phyloP scores from a whole-genome alignment of 176 grass and related monocot genomes.

The Olyra latifolia region DNA sequence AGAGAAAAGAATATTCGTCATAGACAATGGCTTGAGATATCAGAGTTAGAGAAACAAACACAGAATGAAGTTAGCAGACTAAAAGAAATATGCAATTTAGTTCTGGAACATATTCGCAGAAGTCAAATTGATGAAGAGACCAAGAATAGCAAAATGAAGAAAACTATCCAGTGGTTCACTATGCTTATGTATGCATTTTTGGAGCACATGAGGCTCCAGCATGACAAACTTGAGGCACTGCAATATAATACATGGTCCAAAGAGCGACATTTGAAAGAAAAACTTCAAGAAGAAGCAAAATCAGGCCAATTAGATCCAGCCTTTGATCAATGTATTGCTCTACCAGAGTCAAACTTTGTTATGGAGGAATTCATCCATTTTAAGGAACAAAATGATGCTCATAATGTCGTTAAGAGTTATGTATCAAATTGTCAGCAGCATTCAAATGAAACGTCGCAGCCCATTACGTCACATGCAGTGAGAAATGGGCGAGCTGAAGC shows the following conservation, averaged over 20 bases:
- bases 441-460: conserved; percentile 16
- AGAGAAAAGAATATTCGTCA: conserved; percentile 46
- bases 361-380: conserved; percentile 57
- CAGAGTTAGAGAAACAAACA: conserved; percentile 39
- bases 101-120: conserved; percentile 44
- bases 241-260: conserved; percentile 37
- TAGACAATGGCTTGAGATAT: conserved; percentile 62
- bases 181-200: conserved; percentile 48
- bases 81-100: conserved; percentile 37
- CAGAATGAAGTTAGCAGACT: conserved; percentile 48
- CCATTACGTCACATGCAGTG: conserved; percentile 1
- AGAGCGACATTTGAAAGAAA: conserved; percentile 59
- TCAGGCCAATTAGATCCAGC: conserved; percentile 45
- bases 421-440: not conserved
- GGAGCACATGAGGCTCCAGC: conserved; percentile 57
- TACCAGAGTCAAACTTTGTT: conserved; percentile 56
- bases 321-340: conserved; percentile 43
- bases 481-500: conserved; percentile 24
- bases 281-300: conserved; percentile 49
- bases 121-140: conserved; percentile 31
- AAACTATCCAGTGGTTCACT: conserved; percentile 47
- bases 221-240: conserved; percentile 46
- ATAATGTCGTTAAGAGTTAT: conserved; percentile 5
- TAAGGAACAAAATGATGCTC: conserved; percentile 23
- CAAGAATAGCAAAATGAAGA: conserved; percentile 43